phyloP scores from a whole-genome alignment of 2,329 filamentous ascomycete species.

The Fusarium tanahbumbuense region DNA sequence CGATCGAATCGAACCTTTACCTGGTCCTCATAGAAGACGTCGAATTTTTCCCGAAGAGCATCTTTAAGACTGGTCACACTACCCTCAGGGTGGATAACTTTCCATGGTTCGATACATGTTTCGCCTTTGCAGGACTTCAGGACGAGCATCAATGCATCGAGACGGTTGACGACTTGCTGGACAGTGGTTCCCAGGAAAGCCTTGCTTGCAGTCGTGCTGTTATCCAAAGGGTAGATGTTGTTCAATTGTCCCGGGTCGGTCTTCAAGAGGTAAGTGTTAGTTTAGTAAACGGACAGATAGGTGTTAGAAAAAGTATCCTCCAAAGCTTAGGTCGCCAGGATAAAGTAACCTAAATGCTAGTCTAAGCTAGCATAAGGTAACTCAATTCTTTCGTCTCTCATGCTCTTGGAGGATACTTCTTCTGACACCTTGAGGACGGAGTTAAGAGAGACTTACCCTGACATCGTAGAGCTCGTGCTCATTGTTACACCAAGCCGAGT shows the following conservation, averaged over 20 bases:
- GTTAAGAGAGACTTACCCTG: no score
- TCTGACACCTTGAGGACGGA: no score
- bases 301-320: no score
- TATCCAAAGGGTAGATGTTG: constrained; percentile 53
- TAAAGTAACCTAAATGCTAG: no score
- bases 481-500: constrained; percentile 76
- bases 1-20: constrained; percentile 62
- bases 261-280: constrained; percentile 48
- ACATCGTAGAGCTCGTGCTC: constrained; percentile 75
- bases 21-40: constrained; percentile 63
- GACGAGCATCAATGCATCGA: constrained; percentile 70
- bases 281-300: no score
- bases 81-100: constrained; percentile 64
- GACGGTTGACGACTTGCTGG: constrained; percentile 58
- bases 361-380: no score
- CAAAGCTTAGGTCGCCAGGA: no score
- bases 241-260: constrained; percentile 63
- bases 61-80: constrained; percentile 63
- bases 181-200: constrained; percentile 44
- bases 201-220: not conserved
- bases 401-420: no score
- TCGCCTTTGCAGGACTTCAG: constrained; percentile 69
- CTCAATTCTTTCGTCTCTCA: no score
- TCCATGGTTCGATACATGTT: constrained; percentile 68
- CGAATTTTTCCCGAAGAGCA: constrained; percentile 60